Evolutionary conservation across 352 stramenopile species (phyloP), one percentile per base, ranked within the genome.

Genomic region (Globisporangium megalacanthum): DNA sequence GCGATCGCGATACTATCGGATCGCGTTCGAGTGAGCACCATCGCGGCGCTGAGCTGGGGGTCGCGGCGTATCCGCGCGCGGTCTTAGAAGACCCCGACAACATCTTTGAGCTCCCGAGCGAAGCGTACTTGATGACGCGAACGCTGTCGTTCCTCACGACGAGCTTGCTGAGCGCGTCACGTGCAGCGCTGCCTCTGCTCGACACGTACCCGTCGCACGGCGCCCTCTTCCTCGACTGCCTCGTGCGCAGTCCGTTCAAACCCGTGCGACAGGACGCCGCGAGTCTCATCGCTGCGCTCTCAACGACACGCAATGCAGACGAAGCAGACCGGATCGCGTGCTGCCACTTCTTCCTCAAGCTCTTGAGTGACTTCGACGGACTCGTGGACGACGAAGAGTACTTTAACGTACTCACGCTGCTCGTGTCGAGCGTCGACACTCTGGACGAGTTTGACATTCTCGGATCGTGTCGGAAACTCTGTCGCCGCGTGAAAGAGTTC

Each of bases 121-220:
- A 80, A 62, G 74, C 73, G 11, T 83, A 86, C 39, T 58, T 86
- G 51, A 80, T 86, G 70, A 83, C 73, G 41, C 61, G 74, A 20
- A 46, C 76, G 49, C 63, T 87, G 33, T 79, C 77, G 31, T 86
- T 67, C 44, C 70, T 88, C 45, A 52, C 76, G 20, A 77, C 73
- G 14, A 77, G 60, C 17, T 53, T 56, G 4, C 59, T 87, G 22
- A 63, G 66, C 4, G 56, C 64, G 10, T 56, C 52, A 10, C 62
- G 72, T 54, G 62, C 62, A 25, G 65, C 75, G 15, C 19, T 83
- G 19, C 52, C 50, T 1, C 56, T 86, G 39, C 52, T 88, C 50
- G 53, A 74, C 47, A 66, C 61, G 35, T 84, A 75, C 45, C 42
- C 62, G 29, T 65, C 53, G 19, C 62, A 79, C 48, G 72, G 72